Evolutionary conservation across 257 asterid genomes (phyloP), one percentile per base, ranked within the genome.

Genomic region (Knoxia roxburghii): DNA sequence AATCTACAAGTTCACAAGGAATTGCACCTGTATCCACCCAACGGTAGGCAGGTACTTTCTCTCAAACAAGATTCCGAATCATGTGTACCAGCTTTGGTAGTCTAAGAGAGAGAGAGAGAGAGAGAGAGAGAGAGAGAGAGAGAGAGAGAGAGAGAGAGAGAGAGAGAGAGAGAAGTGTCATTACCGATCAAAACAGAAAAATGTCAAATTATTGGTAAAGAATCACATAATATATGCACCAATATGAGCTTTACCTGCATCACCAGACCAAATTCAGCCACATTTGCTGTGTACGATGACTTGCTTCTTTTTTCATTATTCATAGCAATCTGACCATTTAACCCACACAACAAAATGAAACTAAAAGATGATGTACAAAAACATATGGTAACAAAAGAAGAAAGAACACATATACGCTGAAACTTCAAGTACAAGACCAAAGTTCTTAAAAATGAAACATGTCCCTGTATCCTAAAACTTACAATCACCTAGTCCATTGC

Each of bases 1-100:
- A 60, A 61, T 1, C 26, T 64, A 64, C 18, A 30, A 41, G 30
- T 14, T 62, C 56, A 64, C 68, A 60, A 20, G 64, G 67, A 72
- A 43, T 48, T 84, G 78, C 75, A 94, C 99, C 99, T 94, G 97
- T 90, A 90, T 77, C 99, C 99, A 68, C 99, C 99, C 76, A 94
- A 80, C 26, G 99, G 99, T 69, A 90, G 92, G 78, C 99, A 94
- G 51, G 92, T 77, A 62, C 77, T 85, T 76, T 94, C 95, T 75
- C 78, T 83, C 81, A 94, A 80, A 85, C 99, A 94, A 69, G 95
- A 83, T 68, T 71, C 92, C 59, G 99, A 94, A 79, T 94, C 88
- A 75, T 45, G 99, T 59, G 92, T 90, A 53, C 90, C 95, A 67
- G 96, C 78, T 80, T 94, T 94, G 67, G 97, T 90, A 54, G 99